Percentiles rank a stretch among this genome's conserved stretches.
Evolutionary conservation across 2,329 filamentous ascomycete species (phyloP).

Genomic region (Pseudogymnoascus sp.): DNA sequence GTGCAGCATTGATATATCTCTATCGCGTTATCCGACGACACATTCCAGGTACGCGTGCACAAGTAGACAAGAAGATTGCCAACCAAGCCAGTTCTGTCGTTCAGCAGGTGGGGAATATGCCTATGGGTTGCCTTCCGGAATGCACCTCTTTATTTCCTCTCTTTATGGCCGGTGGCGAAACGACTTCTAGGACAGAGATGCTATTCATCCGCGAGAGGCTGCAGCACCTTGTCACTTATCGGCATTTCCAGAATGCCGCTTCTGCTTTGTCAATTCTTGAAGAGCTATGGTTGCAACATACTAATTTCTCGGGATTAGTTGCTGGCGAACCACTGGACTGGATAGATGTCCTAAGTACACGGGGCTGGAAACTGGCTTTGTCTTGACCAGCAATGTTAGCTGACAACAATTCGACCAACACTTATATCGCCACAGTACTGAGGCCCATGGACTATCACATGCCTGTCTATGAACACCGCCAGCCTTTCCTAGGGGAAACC

Average conservation of each 20-base stretch:
- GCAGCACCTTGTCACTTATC: not conserved
- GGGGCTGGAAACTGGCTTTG: not conserved
- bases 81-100: not conserved
- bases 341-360: not conserved
- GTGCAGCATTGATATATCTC: constrained; percentile 11
- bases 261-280: constrained; percentile 10
- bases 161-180: constrained; percentile 13
- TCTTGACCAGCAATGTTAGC: not conserved
- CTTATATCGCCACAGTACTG: no score
- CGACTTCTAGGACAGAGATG: constrained; percentile 4
- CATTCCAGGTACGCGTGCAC: not conserved
- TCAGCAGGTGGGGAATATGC: not conserved
- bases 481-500: not conserved
- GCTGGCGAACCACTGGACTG: not conserved
- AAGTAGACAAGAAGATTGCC: not conserved
- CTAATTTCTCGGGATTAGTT: not conserved
- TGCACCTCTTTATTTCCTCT: constrained; percentile 10
- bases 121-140: constrained; percentile 6
- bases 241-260: constrained; percentile 9
- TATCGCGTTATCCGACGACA: constrained; percentile 5
- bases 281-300: constrained; percentile 10
- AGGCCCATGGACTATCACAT: not conserved
- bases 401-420: no score
- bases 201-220: constrained; percentile 7
- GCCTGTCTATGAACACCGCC: not conserved